Evolutionary conservation across 352 stramenopile genomes (phyloP).

Genomic region (Globisporangium middletonii): DNA sequence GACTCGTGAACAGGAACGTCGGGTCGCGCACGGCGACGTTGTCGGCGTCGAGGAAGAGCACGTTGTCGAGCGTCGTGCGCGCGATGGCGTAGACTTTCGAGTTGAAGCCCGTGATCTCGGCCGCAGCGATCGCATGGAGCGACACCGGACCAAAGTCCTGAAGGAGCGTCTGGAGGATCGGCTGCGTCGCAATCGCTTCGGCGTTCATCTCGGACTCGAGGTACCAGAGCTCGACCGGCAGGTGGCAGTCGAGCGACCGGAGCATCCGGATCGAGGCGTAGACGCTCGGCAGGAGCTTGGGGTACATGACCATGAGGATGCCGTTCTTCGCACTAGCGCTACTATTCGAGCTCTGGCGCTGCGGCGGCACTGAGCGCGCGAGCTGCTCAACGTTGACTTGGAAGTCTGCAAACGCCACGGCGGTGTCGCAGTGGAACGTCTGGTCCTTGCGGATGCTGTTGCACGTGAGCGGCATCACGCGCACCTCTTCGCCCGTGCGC

Average conservation of each 20-base stretch:
- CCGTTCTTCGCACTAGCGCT: slow-evolving; percentile 17
- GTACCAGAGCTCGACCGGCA: slow-evolving; percentile 73
- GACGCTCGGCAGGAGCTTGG: slow-evolving; percentile 57
- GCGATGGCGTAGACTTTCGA: slow-evolving; percentile 69
- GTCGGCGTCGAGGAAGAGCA: slow-evolving; percentile 73
- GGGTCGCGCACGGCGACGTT: slow-evolving; percentile 67
- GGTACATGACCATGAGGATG: slow-evolving; percentile 69
- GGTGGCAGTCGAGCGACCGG: slow-evolving; percentile 36
- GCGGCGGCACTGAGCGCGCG: slow-evolving; percentile 21
- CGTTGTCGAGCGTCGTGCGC: slow-evolving; percentile 57
- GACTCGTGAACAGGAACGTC: slow-evolving; percentile 53
- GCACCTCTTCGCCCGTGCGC: slow-evolving; percentile 48
- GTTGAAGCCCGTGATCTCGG: slow-evolving; percentile 35
- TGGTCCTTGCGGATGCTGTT: slow-evolving; percentile 42
- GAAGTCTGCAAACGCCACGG: slow-evolving; percentile 62
- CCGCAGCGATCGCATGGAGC: slow-evolving; percentile 45
- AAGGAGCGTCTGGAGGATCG: slow-evolving; percentile 24
- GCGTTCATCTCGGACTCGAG: slow-evolving; percentile 33
- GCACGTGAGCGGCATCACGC: slow-evolving; percentile 67
- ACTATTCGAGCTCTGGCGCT: slow-evolving; percentile 2
- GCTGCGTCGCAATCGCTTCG: slow-evolving; percentile 16
- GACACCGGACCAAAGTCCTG: slow-evolving; percentile 22
- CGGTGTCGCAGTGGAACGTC: slow-evolving; percentile 44
- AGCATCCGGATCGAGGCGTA: slow-evolving; percentile 56
- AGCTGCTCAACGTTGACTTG: slow-evolving; percentile 23